Base-by-base conservation (phyloP, 78 protist genomes). In the Fonticula alba region DNA sequence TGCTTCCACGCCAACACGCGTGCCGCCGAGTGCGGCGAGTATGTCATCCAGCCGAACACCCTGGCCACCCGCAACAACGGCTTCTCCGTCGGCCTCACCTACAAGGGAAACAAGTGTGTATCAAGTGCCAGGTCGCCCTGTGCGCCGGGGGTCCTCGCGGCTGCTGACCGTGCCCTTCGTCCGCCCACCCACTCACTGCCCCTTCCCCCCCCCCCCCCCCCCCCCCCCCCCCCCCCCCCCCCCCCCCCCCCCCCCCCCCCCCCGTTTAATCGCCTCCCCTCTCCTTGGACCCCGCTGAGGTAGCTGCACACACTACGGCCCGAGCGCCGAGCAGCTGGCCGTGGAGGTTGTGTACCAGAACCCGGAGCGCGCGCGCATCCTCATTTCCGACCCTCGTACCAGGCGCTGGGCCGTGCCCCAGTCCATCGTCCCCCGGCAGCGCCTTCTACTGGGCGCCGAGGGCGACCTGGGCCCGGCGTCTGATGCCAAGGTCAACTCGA, bases 351-450 rank as follows among this genome's bases (percentile, higher is more conserved):
- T 60, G 33, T 60, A 66, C 41, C 31, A 40, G n/a, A 0, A 41
- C 22, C 65, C n/a, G n/a, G n/a, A n/a, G n/a, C n/a, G 67, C 26
- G 57, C 73, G 22, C 68, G 62, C 59, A 41, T 81, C 33, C 66
- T 36, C 46, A 76, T 81, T 24, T 15, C 24, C 27, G 86, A 81
- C 58, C 53, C 79, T 31, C 27, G n/a, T 10, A 62, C 49, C 26
- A 40, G 47, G 31, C 62, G 81, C 29, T 72, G 62, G 68, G 82
- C 75, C 19, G 66, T 70, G 27, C 66, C 75, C 27, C 20, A 24
- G 31, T 27, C 0, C n/a, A 0, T 32, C 37, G 29, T 13, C 24
- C 55, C 51, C 19, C 62, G 19, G 13, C 62, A 40, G 26, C 47
- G 29, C n/a, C 59, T 27, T 27, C 37, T 3, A 38, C 43, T 3